Percentiles rank a stretch among this genome's conserved stretches.
Evolutionary conservation across 306 rosid species (phyloP).

Genomic region (cucumber (Cucumis sativus)): Cucumber_9930_V3 NC_026655.2:6815501-6816000

Average conservation of each 20-base stretch:
- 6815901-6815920: not conserved
- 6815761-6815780: not conserved
- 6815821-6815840: not conserved
- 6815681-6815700: conserved; percentile 25
- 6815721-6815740: not conserved
- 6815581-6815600: conserved; percentile 20
- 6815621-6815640: conserved; percentile 29
- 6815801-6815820: conserved; percentile 2
- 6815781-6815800: not conserved
- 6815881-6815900: conserved; percentile 10
- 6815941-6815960: too few species aligned
- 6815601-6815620: conserved; percentile 22
- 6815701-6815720: conserved; percentile 1
- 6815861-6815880: conserved; percentile 1
- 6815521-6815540: not conserved
- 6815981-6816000: too few species aligned
- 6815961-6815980: too few species aligned
- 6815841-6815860: not conserved
- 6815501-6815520: not conserved
- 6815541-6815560: conserved; percentile 28
- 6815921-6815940: too few species aligned
- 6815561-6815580: conserved; percentile 44
- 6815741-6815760: too few species aligned
- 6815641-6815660: conserved; percentile 34
- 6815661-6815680: conserved; percentile 31